Conservation (phyloP, 1,284 basidiomycete genomes). For the Tylopilus sp. region DNA sequence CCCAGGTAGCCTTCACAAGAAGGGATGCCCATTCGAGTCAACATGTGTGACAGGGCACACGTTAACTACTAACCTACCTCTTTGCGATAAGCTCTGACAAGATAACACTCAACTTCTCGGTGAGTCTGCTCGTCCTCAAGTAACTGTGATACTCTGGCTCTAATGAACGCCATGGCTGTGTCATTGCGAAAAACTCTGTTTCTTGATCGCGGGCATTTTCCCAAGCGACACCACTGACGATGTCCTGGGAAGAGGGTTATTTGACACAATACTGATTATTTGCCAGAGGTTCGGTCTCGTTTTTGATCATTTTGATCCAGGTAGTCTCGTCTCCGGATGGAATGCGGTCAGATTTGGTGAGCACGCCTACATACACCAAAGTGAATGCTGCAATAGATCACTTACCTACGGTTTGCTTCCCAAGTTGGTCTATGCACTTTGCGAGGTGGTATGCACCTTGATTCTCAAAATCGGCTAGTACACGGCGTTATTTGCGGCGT, state of each 20-base stretch:
- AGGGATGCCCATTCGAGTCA: not conserved
- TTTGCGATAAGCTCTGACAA: slow-evolving; percentile 69
- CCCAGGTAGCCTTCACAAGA: slow-evolving; percentile 63
- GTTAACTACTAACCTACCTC: slow-evolving; percentile 48
- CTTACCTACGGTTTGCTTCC: slow-evolving; percentile 76
- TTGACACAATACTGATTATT: slow-evolving; percentile 83
- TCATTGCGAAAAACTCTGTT: slow-evolving; percentile 72
- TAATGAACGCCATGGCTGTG: slow-evolving; percentile 66
- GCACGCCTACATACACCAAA: slow-evolving; percentile 67
- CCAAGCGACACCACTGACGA: slow-evolving; percentile 69
- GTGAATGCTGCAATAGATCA: not conserved
- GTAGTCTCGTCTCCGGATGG: slow-evolving; percentile 65
- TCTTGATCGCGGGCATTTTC: slow-evolving; percentile 69
- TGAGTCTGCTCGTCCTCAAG: slow-evolving; percentile 66
- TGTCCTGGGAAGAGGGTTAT: slow-evolving; percentile 69
- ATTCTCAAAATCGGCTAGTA: slow-evolving; percentile 79
- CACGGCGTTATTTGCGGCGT: not conserved
- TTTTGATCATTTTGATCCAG: slow-evolving; percentile 71
- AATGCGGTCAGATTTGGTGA: slow-evolving; percentile 85
- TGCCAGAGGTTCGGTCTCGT: slow-evolving; percentile 64
- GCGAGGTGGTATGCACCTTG: slow-evolving; percentile 74
- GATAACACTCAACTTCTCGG: slow-evolving; percentile 63
- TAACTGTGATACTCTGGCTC: slow-evolving; percentile 60
- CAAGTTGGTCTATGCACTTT: slow-evolving; percentile 65
- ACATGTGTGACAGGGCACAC: not conserved